Conservation (phyloP, 2,329 filamentous ascomycete species). For the Venturia oleaginea region DNA sequence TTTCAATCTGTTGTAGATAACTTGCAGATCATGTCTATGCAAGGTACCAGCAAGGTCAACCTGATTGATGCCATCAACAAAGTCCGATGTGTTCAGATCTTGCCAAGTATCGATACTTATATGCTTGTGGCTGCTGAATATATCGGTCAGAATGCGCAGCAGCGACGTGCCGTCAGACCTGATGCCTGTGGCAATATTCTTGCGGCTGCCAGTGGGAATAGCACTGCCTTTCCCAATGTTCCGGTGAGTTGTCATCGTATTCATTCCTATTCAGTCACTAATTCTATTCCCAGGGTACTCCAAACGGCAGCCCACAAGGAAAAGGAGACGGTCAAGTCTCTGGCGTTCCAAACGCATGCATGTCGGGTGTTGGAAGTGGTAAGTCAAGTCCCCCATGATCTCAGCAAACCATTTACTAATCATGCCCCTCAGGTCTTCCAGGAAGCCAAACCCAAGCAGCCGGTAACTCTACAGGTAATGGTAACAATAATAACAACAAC, state of each 20-base stretch:
- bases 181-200: conserved; percentile 13
- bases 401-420: background rate
- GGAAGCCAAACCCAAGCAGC: background rate
- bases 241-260: background rate
- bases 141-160: conserved; percentile 14
- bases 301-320: conserved; percentile 11
- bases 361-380: background rate
- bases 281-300: conserved; percentile 8
- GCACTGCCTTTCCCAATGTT: conserved; percentile 9
- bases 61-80: conserved; percentile 14
- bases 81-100: conserved; percentile 15
- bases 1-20: conserved; percentile 32
- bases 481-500: background rate
- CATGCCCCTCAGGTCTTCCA: background rate
- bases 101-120: conserved; percentile 15
- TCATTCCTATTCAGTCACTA: background rate
- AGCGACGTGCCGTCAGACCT: conserved; percentile 13
- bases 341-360: conserved; percentile 10
- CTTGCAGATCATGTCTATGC: conserved; percentile 27
- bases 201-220: background rate
- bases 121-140: conserved; percentile 14
- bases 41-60: conserved; percentile 18
- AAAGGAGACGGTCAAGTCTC: conserved; percentile 10
- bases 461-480: background rate
- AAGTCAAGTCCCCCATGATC: background rate